phyloP scores from a whole-genome alignment of 2,329 filamentous ascomycete genomes.

The Sporothrix luriei region DNA sequence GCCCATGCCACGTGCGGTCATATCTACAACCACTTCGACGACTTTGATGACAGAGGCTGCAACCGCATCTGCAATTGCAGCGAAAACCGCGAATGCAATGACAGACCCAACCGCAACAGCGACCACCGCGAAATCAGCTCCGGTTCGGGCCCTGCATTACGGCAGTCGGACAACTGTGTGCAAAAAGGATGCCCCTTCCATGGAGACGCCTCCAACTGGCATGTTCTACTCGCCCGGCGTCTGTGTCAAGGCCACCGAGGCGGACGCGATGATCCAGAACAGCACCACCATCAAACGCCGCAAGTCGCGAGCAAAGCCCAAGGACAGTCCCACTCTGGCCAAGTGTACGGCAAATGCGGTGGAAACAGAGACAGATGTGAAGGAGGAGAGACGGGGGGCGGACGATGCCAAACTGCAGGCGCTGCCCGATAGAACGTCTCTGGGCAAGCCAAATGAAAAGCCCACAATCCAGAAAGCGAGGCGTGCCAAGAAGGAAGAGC shows the following conservation, averaged over 20 bases:
- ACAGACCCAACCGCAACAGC: neutral
- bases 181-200: neutral
- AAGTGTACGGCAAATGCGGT: neutral
- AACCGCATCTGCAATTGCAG: too few relatives aligned
- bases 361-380: neutral
- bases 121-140: too few relatives aligned
- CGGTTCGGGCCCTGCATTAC: neutral
- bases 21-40: neutral
- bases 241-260: neutral
- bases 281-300: neutral
- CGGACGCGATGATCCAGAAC: neutral
- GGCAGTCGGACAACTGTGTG: neutral
- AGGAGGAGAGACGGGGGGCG: neutral
- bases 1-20: neutral
- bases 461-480: neutral
- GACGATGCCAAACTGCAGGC: too few relatives aligned
- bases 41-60: too few relatives aligned
- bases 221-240: neutral
- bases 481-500: neutral
- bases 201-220: neutral
- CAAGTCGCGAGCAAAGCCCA: conserved; percentile 12
- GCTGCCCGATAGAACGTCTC: neutral
- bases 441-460: neutral
- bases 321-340: neutral
- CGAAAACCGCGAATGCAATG: too few relatives aligned